Evolutionary conservation across 2,329 filamentous ascomycete genomes (phyloP), one percentile per base, ranked within the genome.

Genomic region (Ilyonectria sp.): DNA sequence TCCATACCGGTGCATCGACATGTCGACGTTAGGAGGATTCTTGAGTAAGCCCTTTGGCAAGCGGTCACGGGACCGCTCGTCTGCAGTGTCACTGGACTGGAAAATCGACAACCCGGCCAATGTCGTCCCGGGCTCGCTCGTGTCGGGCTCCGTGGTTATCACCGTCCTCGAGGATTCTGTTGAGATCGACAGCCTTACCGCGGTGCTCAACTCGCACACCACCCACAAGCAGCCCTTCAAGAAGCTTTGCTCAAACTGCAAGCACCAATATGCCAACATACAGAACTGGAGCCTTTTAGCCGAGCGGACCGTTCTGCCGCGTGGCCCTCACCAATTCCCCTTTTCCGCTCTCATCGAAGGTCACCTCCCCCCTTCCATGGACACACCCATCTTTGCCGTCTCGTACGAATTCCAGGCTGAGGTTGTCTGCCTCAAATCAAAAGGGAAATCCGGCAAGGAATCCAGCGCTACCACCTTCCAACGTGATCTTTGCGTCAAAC

Each of bases 341-440:
- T 97, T 97, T 81, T 97, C 93, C 74, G 91, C 94, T 72, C 86
- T 97, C 54, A 87, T 98, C 49, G 90, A 91, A 1, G 95, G 95
- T n/a, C 88, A 95, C 76, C 86, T 97, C 15, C 94, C 95, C 3
- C 92, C 94, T 1, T 92, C 90, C 44, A 93, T 92, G 74, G 90
- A 94, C 76, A 91, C 92, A 60, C 83, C 88, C 6, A 82, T 97
- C 50, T 88, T 91, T 17, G 86, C 86, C 65, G 90, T 97, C 68
- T 86, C 93, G 69, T 98, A 98, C 82, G 88, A 90, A 70, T 90
- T 98, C 73, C 85, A 87, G 69, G 92, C 92, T 54, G 87, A 89
- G 23, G 23, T 26, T 56, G 89, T 89, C 60, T 86, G 87, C 11
- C 83, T 89, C 35, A 87, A 86, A 54, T 87, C 86, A 62, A 88